These are phyloP conservation scores for Cordyceps cicadae DNA, from an alignment of 2,329 filamentous ascomycete species.

Conservation along the genomic window DNA sequence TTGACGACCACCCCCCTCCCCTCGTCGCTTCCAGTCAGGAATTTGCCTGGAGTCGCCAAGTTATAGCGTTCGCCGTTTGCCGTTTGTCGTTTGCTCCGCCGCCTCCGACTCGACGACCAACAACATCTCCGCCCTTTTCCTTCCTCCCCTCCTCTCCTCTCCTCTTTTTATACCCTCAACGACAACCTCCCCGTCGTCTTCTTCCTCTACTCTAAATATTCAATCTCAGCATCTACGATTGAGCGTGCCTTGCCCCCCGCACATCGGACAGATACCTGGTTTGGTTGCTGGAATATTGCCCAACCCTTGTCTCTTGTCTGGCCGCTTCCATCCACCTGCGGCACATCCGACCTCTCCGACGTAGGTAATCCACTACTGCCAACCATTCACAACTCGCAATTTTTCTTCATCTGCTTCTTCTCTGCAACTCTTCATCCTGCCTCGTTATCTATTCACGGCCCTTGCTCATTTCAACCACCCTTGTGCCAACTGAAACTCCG, in stretches of 20 bases:
- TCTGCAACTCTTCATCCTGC: background rate
- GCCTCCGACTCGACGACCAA: background rate
- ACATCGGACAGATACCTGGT: background rate
- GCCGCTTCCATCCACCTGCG: background rate
- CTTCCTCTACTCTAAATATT: background rate
- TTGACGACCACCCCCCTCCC: background rate
- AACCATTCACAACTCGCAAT: background rate
- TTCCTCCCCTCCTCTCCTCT: background rate
- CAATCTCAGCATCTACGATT: background rate
- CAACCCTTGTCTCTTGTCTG: constrained; percentile 3
- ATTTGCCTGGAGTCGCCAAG: background rate
- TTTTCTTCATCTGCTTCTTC: background rate
- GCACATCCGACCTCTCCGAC: constrained; percentile 3
- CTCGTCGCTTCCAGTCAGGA: constrained; percentile 4
- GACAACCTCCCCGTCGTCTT: background rate
- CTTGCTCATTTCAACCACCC: too few relatives aligned
- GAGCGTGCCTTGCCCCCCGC: background rate
- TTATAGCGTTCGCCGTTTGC: background rate
- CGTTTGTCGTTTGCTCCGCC: background rate
- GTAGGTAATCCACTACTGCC: background rate
- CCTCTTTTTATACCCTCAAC: background rate
- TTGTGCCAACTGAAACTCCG: background rate
- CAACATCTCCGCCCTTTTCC: background rate
- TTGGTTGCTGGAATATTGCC: constrained; percentile 13
- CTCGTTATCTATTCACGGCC: too few relatives aligned